Base-by-base conservation (phyloP, 1,284 basidiomycete species). In the Mixia osmundae region DNA sequence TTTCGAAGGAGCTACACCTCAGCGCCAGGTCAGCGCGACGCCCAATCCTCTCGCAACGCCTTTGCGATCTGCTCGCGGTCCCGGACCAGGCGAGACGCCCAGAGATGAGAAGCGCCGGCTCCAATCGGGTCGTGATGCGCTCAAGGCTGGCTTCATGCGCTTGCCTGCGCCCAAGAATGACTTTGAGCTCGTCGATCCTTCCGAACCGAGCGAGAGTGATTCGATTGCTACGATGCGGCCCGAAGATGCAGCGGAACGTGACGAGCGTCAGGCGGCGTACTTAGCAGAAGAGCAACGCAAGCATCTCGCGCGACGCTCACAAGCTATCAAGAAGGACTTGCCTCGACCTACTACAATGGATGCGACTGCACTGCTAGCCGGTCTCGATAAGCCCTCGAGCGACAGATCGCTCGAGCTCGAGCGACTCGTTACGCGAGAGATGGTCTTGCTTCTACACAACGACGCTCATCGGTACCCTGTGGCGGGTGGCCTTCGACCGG, bases 81-180 rank as follows among this genome's bases (percentile, higher is more conserved):
- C 61, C 22, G 47, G 61, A 43, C 14, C 37, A 43, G 36, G 42
- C 25, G 66, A 68, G 47, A 89, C 76, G 6, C 85, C 77, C 2
- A 68, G 71, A 21, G 76, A 77, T 38, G 67, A 73, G 40, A 68
- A 71, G 9, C 56, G 71, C 31, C 69, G 70, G 12, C 54, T 59
- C 14, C 65, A 65, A 39, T 69, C 72, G 26, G 64, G 68, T 9
- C 76, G 76, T 51, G 66, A 71, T 29, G 69, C 75, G 2, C 65
- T 95, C 35, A 67, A 74, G 48, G 67, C 72, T 14, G 78, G 77
- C 1, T 91, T 99, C 55, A 67, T 67, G 53, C 72, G 61, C 43
- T 63, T 99, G 12, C 91, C 91, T 0, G 73, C 72, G 46, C 87
- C 91, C 0, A 83, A 94, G 61, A 97, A 97, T 56, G 89, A 97